phyloP scores from a whole-genome alignment of 306 rosid genomes.

The Herpetospermum pedunculosum region DNA sequence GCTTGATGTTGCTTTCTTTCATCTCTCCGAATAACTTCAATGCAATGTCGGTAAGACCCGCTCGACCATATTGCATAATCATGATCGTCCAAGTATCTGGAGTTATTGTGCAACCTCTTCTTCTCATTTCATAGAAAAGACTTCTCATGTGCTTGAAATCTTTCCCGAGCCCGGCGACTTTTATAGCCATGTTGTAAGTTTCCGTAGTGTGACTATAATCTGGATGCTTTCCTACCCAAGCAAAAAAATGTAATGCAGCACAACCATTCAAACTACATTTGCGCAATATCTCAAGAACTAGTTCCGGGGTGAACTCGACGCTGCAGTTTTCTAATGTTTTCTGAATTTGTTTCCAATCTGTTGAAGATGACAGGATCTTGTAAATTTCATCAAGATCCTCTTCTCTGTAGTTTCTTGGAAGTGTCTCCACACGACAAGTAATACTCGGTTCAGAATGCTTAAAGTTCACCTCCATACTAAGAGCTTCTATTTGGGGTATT shows the following conservation, averaged over 20 bases:
- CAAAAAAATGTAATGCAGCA: constrained; percentile 44
- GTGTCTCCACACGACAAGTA: constrained; percentile 17
- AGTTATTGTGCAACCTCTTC: constrained; percentile 43
- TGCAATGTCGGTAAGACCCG: constrained; percentile 74
- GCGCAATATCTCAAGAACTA: constrained; percentile 46
- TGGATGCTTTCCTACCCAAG: constrained; percentile 64
- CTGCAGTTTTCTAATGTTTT: constrained; percentile 44
- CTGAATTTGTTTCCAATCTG: constrained; percentile 38
- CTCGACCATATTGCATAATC: constrained; percentile 81
- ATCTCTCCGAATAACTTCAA: constrained; percentile 49
- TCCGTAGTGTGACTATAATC: constrained; percentile 51
- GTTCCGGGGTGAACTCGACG: constrained; percentile 47
- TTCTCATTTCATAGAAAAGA: constrained; percentile 69
- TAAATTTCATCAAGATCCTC: constrained; percentile 34
- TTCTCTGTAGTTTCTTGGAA: constrained; percentile 27
- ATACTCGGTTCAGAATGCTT: constrained; percentile 18
- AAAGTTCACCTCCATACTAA: constrained; percentile 13
- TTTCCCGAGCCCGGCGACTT: constrained; percentile 72
- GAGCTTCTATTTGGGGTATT: constrained; percentile 15
- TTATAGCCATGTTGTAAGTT: constrained; percentile 75
- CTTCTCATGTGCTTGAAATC: constrained; percentile 87
- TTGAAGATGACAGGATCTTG: constrained; percentile 41
- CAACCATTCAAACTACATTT: constrained; percentile 35
- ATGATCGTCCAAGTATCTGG: constrained; percentile 92
- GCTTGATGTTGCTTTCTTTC: constrained; percentile 47